These are phyloP conservation scores for Lipomyces japonicus DNA, from an alignment of 805 yeast genomes.

Conservation along the genomic window DNA sequence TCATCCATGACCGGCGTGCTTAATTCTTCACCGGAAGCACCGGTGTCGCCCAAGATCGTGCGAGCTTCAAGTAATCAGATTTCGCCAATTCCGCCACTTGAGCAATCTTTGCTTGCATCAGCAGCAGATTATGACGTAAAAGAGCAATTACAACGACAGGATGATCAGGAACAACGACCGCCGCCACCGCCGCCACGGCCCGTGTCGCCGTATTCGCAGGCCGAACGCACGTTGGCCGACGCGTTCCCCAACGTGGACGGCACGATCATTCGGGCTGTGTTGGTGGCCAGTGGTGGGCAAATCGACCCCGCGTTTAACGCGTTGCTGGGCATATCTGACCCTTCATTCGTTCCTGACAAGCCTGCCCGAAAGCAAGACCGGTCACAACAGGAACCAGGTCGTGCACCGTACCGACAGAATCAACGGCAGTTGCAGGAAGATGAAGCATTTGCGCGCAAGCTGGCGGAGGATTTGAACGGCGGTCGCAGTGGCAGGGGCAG, in stretches of 20 bases:
- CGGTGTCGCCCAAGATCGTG: slow-evolving; percentile 14
- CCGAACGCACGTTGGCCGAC: slow-evolving; percentile 61
- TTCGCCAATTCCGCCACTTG: neutral
- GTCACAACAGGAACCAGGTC: slow-evolving; percentile 15
- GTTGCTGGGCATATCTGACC: slow-evolving; percentile 67
- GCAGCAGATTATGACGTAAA: neutral
- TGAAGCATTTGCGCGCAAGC: slow-evolving; percentile 73
- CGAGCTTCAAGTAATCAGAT: neutral
- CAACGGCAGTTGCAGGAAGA: slow-evolving; percentile 59
- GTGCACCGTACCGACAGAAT: slow-evolving; percentile 34
- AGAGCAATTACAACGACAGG: slow-evolving; percentile 19
- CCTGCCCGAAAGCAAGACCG: slow-evolving; percentile 28
- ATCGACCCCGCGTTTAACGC: slow-evolving; percentile 89
- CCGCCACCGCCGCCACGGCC: slow-evolving; percentile 61
- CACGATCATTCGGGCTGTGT: slow-evolving; percentile 65
- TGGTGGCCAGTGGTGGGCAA: slow-evolving; percentile 79
- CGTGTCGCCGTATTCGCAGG: slow-evolving; percentile 52
- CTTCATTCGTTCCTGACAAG: slow-evolving; percentile 25
- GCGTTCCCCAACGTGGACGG: slow-evolving; percentile 83
- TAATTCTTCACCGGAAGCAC: slow-evolving; percentile 19
- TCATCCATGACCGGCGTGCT: slow-evolving; percentile 28
- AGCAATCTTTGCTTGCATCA: neutral
- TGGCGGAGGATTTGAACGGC: slow-evolving; percentile 45
- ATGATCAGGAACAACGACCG: slow-evolving; percentile 30
- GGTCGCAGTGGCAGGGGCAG: slow-evolving; percentile 1